Evolutionary conservation across 2,329 filamentous ascomycete species (phyloP), one percentile per base, ranked within the genome.

Genomic region (Paecilomyces formosus): DNA sequence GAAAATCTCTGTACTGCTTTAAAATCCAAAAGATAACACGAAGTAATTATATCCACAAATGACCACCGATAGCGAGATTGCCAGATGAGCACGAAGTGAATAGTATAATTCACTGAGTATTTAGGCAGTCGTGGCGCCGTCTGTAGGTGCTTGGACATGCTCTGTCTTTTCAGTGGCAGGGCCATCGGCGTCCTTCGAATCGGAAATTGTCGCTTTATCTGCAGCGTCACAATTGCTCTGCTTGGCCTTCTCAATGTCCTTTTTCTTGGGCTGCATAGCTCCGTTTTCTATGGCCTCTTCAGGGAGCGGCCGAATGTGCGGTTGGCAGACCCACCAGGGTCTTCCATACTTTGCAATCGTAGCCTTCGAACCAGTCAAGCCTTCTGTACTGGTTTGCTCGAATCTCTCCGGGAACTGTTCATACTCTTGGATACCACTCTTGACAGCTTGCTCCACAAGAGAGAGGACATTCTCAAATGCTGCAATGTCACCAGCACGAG

Each of bases 321-420:
- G 88, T 76, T 97, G 92, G 56, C 87, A 91, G 3, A 96, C 82
- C 90, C 91, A 97, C 84, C 87, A 97, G 1, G 92, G 92, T 63
- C 91, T 78, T 71, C 86, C 88, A 69, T 91, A 96, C 60, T 84
- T 79, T 57, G 82, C 84, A 26, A 94, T 85, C 0, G 88, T 86
- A 8, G 83, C 85, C 18, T 76, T 73, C 4, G 74, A 85, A 76
- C 69, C 69, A 70, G 72, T 65, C 59, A 75, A 51, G 55, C 53
- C 63, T 9, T 71, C 72, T 12, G 70, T 68, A 45, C 70, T 65
- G 2, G 67, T 63, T 3, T 68, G 62, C 2, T 78, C 72, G 49
- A 70, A 71, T 58, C 67, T 68, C 58, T 73, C 71, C 0, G 77
- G 75, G 56, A 78, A 72, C 7, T 68, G 65, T 57, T 82, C 80